Evolutionary conservation across 1,284 basidiomycete genomes (phyloP).

Genomic region (Austroboletus rostrupii): DNA sequence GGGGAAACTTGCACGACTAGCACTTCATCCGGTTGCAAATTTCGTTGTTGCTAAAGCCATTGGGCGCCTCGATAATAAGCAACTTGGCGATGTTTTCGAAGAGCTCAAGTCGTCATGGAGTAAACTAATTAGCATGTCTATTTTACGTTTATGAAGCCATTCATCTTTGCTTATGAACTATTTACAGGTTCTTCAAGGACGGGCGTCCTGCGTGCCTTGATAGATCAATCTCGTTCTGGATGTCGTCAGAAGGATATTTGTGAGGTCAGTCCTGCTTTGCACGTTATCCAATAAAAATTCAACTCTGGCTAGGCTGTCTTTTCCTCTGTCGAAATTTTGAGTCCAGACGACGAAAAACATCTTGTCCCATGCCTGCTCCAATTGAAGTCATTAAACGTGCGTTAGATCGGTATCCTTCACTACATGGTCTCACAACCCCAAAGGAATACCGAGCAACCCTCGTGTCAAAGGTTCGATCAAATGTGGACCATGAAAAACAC

Average conservation of each 20-base stretch:
- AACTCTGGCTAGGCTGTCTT: constrained; percentile 47
- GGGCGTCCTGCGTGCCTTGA: constrained; percentile 66
- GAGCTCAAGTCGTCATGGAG: constrained; percentile 55
- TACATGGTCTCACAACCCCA: constrained; percentile 8
- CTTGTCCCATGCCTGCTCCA: constrained; percentile 66
- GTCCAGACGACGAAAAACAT: constrained; percentile 40
- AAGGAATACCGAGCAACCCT: constrained; percentile 36
- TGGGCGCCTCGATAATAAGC: constrained; percentile 50
- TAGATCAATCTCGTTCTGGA: constrained; percentile 62
- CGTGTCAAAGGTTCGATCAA: constrained; percentile 8
- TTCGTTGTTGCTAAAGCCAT: constrained; percentile 84
- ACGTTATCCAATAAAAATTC: neutral
- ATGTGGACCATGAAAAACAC: constrained; percentile 10
- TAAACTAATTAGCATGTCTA: constrained; percentile 50
- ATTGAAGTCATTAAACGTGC: constrained; percentile 56
- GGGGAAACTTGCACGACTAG: constrained; percentile 67
- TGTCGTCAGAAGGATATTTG: constrained; percentile 40
- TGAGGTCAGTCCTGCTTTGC: constrained; percentile 41
- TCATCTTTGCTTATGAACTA: constrained; percentile 1
- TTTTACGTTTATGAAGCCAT: constrained; percentile 14
- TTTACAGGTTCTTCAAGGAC: constrained; percentile 50
- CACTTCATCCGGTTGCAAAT: constrained; percentile 85
- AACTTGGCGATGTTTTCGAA: constrained; percentile 55
- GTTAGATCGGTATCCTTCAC: constrained; percentile 3
- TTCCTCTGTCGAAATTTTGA: constrained; percentile 55